phyloP scores from a whole-genome alignment of 2,329 filamentous ascomycete genomes.

The Ophiobolus disseminans region DNA sequence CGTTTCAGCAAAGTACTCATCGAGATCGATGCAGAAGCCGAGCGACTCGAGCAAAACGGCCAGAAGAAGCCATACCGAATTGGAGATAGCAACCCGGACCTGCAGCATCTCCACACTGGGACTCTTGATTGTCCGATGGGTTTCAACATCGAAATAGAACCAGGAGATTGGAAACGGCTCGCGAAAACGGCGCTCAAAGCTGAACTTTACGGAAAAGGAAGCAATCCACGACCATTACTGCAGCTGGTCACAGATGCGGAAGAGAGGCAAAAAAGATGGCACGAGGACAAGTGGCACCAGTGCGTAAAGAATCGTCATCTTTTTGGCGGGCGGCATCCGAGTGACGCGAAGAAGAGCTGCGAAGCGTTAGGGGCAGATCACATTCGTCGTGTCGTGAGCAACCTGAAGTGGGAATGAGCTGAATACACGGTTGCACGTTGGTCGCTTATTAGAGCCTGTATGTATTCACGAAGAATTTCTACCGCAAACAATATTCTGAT shows the following conservation, averaged over 20 bases:
- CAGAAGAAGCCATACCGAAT: constrained; percentile 53
- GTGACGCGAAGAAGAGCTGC: constrained; percentile 14
- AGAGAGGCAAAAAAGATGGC: constrained; percentile 53
- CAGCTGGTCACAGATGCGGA: constrained; percentile 50
- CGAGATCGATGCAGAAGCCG: constrained; percentile 51
- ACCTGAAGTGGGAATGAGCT: constrained; percentile 23
- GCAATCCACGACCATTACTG: constrained; percentile 39
- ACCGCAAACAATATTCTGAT: too few species aligned
- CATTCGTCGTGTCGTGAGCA: constrained; percentile 19
- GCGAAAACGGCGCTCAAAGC: constrained; percentile 55
- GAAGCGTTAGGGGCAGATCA: constrained; percentile 22
- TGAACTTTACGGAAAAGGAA: constrained; percentile 51
- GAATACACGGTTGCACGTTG: background rate
- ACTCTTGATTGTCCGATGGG: constrained; percentile 52
- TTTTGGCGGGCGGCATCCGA: constrained; percentile 20
- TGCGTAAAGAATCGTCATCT: constrained; percentile 28
- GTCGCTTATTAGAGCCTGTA: background rate
- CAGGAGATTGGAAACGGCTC: constrained; percentile 53
- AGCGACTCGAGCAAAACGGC: constrained; percentile 35
- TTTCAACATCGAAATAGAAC: constrained; percentile 54
- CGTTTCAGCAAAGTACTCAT: constrained; percentile 51
- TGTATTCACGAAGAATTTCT: too few species aligned
- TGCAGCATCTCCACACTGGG: constrained; percentile 53
- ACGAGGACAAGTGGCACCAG: constrained; percentile 27
- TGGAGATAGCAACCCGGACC: constrained; percentile 50